Evolutionary conservation across 768 basidiomycete genomes (phyloP).

Genomic region (Boletus rex-veris): DNA sequence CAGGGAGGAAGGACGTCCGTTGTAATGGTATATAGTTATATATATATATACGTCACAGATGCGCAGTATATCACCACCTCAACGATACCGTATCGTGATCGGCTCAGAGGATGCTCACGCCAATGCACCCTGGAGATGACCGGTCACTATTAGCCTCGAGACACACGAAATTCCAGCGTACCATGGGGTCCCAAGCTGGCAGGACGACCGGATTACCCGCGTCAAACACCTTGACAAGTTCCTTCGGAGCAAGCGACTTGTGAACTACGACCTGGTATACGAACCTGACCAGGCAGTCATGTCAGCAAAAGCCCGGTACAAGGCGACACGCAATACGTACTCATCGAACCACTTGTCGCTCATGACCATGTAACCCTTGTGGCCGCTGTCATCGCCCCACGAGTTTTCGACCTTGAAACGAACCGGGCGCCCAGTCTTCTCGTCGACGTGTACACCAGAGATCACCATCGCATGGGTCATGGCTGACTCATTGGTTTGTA

Average conservation of each 20-base stretch:
- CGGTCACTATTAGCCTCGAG: neutral
- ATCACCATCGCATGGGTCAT: conserved; percentile 95
- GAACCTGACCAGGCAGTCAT: conserved; percentile 44
- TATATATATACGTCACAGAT: neutral
- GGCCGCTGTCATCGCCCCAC: conserved; percentile 76
- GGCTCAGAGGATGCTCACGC: conserved; percentile 12
- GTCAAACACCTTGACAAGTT: conserved; percentile 80
- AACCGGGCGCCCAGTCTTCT: conserved; percentile 60
- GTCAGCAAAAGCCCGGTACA: neutral
- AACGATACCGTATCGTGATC: neutral
- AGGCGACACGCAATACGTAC: conserved; percentile 41
- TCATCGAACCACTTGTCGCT: conserved; percentile 90
- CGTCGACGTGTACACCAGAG: conserved; percentile 85
- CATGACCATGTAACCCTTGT: conserved; percentile 92
- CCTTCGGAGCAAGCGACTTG: conserved; percentile 71
- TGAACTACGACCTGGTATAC: conserved; percentile 94
- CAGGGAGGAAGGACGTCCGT: neutral
- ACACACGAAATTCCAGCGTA: conserved; percentile 2
- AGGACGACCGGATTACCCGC: conserved; percentile 59
- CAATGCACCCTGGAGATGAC: conserved; percentile 18
- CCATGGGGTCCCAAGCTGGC: conserved; percentile 76
- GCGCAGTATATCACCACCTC: neutral
- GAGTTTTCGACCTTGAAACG: conserved; percentile 98
- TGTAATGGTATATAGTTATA: neutral
- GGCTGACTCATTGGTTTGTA: conserved; percentile 76